These are phyloP conservation scores for Hansenula anomala DNA, from an alignment of 1,139 yeast species.

Conservation along the genomic window DNA sequence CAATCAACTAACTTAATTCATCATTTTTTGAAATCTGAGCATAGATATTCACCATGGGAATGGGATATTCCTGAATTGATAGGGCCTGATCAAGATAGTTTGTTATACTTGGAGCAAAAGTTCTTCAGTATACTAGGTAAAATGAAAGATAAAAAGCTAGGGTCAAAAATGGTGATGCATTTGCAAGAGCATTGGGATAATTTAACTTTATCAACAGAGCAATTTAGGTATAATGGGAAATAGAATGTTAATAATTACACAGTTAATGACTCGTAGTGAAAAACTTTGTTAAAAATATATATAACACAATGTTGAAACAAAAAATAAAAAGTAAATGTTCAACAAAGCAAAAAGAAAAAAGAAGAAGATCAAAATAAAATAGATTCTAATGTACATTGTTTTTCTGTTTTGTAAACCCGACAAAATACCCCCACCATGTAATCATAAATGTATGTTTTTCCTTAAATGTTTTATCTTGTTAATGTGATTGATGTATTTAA, in stretches of 20 bases:
- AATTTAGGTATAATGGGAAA: background rate
- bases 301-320: no score
- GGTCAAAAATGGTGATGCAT: background rate
- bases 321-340: no score
- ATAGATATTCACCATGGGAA: conserved; percentile 3
- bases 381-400: no score
- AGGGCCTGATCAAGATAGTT: background rate
- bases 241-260: background rate
- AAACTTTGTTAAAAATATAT: no score
- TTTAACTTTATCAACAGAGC: conserved; percentile 3
- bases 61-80: conserved; percentile 4
- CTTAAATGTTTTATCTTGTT: background rate
- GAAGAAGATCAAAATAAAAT: no score
- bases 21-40: conserved; percentile 3
- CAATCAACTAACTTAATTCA: conserved; percentile 21
- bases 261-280: background rate
- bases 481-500: background rate
- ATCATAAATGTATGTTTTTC: background rate
- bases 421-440: no score
- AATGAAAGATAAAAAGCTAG: background rate
- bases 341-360: no score
- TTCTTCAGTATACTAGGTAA: conserved; percentile 5
- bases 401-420: no score
- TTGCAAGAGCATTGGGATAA: conserved; percentile 12
- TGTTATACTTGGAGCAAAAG: conserved; percentile 9